These are phyloP conservation scores for Serpula lacrymans DNA, from an alignment of 768 basidiomycete genomes.

Conservation along the genomic window DNA sequence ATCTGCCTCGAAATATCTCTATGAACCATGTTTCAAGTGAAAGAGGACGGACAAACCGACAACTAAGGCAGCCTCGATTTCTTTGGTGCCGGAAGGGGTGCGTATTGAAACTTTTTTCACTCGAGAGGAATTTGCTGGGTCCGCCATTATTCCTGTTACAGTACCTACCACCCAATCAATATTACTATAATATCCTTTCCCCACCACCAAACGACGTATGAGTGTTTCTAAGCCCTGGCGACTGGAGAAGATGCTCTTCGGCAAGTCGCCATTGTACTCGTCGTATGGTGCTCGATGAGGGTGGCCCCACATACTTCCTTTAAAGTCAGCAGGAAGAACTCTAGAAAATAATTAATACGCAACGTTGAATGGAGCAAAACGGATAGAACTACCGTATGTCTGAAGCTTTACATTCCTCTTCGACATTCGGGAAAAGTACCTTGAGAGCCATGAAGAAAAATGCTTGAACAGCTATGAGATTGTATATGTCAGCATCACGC, in stretches of 20 bases:
- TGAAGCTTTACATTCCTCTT: conserved; percentile 14
- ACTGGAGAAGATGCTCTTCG: conserved; percentile 16
- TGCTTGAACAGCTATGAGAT: conserved; percentile 12
- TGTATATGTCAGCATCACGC: neutral
- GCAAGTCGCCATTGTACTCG: conserved; percentile 10
- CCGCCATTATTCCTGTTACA: conserved; percentile 21
- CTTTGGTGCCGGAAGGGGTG: conserved; percentile 7
- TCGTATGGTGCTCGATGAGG: conserved; percentile 9
- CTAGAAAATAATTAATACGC: conserved; percentile 6
- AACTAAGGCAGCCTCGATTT: conserved; percentile 16
- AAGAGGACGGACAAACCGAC: conserved; percentile 11
- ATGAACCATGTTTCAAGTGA: neutral
- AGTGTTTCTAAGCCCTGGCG: conserved; percentile 28
- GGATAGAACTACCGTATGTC: conserved; percentile 8
- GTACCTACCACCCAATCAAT: conserved; percentile 23
- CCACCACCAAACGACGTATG: conserved; percentile 23
- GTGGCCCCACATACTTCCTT: conserved; percentile 11
- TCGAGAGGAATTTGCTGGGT: conserved; percentile 9
- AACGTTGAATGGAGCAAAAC: neutral
- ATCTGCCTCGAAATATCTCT: conserved; percentile 18
- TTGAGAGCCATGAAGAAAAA: conserved; percentile 11
- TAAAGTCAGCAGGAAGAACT: conserved; percentile 13
- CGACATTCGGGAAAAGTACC: conserved; percentile 16
- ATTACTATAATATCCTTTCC: conserved; percentile 10
- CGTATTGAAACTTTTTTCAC: conserved; percentile 15